Evolutionary conservation across 805 yeast genomes (phyloP).

Genomic region (Zygosaccharomyces pseudorouxii): DNA sequence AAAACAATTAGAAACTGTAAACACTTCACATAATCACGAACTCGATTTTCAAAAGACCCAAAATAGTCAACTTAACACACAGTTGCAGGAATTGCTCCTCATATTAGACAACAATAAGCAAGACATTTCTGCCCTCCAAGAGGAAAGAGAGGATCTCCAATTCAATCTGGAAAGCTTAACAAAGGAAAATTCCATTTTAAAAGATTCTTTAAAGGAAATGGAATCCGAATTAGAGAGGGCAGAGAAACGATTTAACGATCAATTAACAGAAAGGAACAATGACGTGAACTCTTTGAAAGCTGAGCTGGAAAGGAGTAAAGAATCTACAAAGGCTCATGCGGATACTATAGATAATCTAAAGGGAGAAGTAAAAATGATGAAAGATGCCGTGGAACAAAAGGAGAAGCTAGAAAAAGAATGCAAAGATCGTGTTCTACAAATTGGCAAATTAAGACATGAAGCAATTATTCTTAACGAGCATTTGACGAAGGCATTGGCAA

Average conservation of each 20-base stretch:
- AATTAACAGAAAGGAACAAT: slow-evolving; percentile 20
- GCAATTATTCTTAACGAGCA: slow-evolving; percentile 92
- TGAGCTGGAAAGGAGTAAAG: slow-evolving; percentile 25
- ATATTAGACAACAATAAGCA: slow-evolving; percentile 35
- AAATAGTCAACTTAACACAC: slow-evolving; percentile 17
- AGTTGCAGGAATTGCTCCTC: slow-evolving; percentile 40
- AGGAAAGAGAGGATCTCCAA: slow-evolving; percentile 36
- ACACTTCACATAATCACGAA: slow-evolving; percentile 40
- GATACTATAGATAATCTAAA: slow-evolving; percentile 24
- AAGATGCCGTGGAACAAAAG: slow-evolving; percentile 22
- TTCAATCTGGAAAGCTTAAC: slow-evolving; percentile 20
- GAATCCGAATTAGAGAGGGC: slow-evolving; percentile 36
- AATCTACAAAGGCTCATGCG: slow-evolving; percentile 12
- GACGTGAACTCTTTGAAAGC: slow-evolving; percentile 31
- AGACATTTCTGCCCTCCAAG: slow-evolving; percentile 33
- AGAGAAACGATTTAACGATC: slow-evolving; percentile 14
- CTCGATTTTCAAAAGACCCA: slow-evolving; percentile 17
- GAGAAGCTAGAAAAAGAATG: slow-evolving; percentile 48
- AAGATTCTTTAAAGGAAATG: slow-evolving; percentile 34
- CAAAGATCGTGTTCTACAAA: slow-evolving; percentile 66
- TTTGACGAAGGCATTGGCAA: slow-evolving; percentile 82
- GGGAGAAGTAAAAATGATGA: slow-evolving; percentile 22
- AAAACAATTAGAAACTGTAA: slow-evolving; percentile 35
- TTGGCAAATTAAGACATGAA: slow-evolving; percentile 92
- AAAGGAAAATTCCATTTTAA: slow-evolving; percentile 15